phyloP scores from a whole-genome alignment of 2,329 filamentous ascomycete species.

The Zymoseptoria brevis region DNA sequence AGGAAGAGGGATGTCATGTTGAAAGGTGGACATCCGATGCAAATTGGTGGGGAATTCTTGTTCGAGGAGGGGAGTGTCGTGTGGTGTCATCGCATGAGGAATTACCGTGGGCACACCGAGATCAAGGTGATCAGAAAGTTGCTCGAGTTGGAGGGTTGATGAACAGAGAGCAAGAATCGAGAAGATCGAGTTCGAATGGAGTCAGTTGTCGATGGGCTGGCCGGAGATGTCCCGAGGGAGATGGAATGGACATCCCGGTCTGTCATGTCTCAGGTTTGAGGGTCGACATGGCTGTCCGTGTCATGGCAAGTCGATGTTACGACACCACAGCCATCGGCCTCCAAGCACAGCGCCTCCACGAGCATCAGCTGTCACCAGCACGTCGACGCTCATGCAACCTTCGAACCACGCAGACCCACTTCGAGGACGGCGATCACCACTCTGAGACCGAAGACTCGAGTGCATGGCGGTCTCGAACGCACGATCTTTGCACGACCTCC shows the following conservation, averaged over 20 bases:
- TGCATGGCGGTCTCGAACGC: no score
- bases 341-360: neutral
- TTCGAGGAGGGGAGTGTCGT: slow-evolving; percentile 34
- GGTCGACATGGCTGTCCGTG: neutral
- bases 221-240: neutral
- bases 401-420: no score
- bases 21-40: slow-evolving; percentile 31
- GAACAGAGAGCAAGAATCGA: neutral
- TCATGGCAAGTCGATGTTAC: neutral
- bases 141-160: slow-evolving; percentile 30
- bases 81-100: slow-evolving; percentile 37
- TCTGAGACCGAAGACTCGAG: no score
- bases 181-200: no score
- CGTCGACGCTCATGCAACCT: no score
- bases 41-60: slow-evolving; percentile 36
- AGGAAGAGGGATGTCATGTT: slow-evolving; percentile 23
- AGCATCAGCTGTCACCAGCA: no score
- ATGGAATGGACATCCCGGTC: neutral
- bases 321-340: neutral
- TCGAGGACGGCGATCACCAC: no score
- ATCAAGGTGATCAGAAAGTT: slow-evolving; percentile 28
- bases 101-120: slow-evolving; percentile 32
- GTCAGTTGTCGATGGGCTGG: no score
- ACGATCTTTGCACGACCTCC: no score
- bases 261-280: neutral